A percentile compares a stretch with the other conserved stretches of the same genome.
Conservation (phyloP, 345 rosid species). For the Lumnitzera littorea region DNA sequence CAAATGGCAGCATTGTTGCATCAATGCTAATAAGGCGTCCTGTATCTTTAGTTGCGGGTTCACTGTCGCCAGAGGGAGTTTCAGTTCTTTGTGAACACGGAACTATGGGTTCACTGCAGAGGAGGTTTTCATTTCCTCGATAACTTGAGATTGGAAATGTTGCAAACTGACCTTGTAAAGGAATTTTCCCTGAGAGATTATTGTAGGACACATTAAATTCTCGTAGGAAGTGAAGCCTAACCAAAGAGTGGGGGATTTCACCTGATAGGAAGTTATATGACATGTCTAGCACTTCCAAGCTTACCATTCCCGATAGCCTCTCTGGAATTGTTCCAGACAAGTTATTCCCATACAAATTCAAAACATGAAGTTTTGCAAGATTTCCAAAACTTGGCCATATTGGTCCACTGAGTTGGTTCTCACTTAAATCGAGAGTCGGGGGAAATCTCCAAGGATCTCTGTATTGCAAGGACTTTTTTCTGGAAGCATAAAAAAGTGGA, state of each 20-base stretch:
- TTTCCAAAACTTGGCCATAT: constrained; percentile 9
- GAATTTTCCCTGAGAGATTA: constrained; percentile 5
- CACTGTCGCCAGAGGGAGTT: too few species aligned
- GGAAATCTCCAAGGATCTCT: constrained; percentile 7
- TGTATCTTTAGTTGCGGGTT: too few species aligned
- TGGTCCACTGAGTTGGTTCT: constrained; percentile 11
- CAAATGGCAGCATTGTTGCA: too few species aligned
- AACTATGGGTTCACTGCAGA: constrained; percentile 5
- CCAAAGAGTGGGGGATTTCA: constrained; percentile 4
- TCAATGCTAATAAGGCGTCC: too few species aligned
- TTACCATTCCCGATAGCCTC: constrained; percentile 5
- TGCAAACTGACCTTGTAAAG: background rate
- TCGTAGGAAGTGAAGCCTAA: constrained; percentile 4
- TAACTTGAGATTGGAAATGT: constrained; percentile 7
- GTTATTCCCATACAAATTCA: constrained; percentile 7
- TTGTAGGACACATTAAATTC: constrained; percentile 6
- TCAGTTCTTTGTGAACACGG: background rate
- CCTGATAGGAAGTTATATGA: constrained; percentile 10
- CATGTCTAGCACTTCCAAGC: constrained; percentile 3
- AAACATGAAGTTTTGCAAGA: constrained; percentile 1
- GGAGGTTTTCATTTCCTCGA: constrained; percentile 4
- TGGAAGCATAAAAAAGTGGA: background rate
- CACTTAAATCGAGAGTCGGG: background rate
- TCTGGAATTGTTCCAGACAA: constrained; percentile 6
- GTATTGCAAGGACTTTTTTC: background rate